Conservation (phyloP, 2,329 filamentous ascomycete genomes). For the Cadophora sp. region DNA sequence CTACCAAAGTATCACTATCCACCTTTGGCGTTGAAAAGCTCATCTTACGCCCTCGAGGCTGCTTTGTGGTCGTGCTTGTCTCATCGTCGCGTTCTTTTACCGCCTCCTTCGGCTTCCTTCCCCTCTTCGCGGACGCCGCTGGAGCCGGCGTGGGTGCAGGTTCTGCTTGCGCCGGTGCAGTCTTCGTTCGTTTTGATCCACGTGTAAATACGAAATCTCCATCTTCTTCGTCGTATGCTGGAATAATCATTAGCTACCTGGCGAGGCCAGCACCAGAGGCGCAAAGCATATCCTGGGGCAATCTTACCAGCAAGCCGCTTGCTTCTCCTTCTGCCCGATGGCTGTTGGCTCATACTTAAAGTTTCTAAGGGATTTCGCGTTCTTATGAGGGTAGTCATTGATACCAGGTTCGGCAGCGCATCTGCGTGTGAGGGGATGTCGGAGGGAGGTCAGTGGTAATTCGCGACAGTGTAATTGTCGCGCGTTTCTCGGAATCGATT, state of each 20-base stretch:
- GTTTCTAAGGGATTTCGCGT: slow-evolving; percentile 69
- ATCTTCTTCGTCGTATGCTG: slow-evolving; percentile 74
- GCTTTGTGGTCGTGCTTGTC: slow-evolving; percentile 48
- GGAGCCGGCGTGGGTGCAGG: slow-evolving; percentile 48
- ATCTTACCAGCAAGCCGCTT: slow-evolving; percentile 69
- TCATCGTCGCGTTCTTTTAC: slow-evolving; percentile 47
- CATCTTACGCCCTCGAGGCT: slow-evolving; percentile 44
- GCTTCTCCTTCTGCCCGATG: slow-evolving; percentile 63
- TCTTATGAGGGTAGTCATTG: slow-evolving; percentile 75
- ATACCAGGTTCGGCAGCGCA: slow-evolving; percentile 47
- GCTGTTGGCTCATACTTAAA: slow-evolving; percentile 69
- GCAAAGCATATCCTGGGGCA: slow-evolving; percentile 20
- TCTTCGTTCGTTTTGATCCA: slow-evolving; percentile 69
- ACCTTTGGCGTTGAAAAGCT: slow-evolving; percentile 45
- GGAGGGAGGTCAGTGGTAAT: slow-evolving; percentile 16
- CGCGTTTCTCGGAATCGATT: slow-evolving; percentile 26
- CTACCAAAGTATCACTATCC: slow-evolving; percentile 44
- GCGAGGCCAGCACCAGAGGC: slow-evolving; percentile 1
- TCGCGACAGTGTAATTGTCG: slow-evolving; percentile 24
- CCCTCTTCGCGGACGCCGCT: slow-evolving; percentile 45
- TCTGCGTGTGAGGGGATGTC: slow-evolving; percentile 33
- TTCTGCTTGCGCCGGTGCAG: slow-evolving; percentile 53
- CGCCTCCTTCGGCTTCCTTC: slow-evolving; percentile 43
- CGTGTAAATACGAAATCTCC: slow-evolving; percentile 80
- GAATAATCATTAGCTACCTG: slow-evolving; percentile 15